phyloP scores from a whole-genome alignment of 768 basidiomycete species.

The Pleurotus tuoliensis region DNA sequence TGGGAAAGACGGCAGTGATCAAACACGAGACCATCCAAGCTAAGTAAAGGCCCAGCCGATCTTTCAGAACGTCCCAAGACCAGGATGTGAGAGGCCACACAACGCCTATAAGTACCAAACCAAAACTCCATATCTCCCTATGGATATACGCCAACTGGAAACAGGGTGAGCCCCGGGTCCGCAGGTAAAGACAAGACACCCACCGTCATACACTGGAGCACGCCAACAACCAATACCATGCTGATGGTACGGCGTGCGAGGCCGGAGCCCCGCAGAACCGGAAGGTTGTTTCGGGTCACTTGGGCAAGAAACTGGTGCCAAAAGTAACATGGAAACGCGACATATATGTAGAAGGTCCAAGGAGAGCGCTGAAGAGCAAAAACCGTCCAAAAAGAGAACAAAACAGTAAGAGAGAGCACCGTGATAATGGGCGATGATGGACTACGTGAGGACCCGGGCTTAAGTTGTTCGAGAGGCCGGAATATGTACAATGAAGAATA shows the following conservation, averaged over 20 bases:
- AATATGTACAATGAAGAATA: constrained; percentile 60
- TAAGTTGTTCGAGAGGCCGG: constrained; percentile 27
- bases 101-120: constrained; percentile 55
- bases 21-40: constrained; percentile 51
- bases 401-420: constrained; percentile 15
- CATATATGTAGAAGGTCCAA: constrained; percentile 72
- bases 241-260: too few species aligned
- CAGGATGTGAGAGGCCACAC: constrained; percentile 62
- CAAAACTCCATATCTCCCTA: constrained; percentile 68
- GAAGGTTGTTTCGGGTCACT: constrained; percentile 3
- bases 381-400: constrained; percentile 38
- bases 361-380: constrained; percentile 67
- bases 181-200: constrained; percentile 20
- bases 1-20: constrained; percentile 61
- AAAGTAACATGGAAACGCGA: constrained; percentile 73
- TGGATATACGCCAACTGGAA: constrained; percentile 65
- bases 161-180: not conserved
- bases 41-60: constrained; percentile 20
- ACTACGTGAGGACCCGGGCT: not conserved
- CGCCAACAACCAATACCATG: constrained; percentile 29
- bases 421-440: constrained; percentile 11
- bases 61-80: constrained; percentile 29
- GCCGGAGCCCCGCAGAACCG: too few species aligned
- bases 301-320: constrained; percentile 55
- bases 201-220: constrained; percentile 72